Evolutionary conservation across 2,329 filamentous ascomycete genomes (phyloP).

Genomic region (Triangularia setosa): DNA sequence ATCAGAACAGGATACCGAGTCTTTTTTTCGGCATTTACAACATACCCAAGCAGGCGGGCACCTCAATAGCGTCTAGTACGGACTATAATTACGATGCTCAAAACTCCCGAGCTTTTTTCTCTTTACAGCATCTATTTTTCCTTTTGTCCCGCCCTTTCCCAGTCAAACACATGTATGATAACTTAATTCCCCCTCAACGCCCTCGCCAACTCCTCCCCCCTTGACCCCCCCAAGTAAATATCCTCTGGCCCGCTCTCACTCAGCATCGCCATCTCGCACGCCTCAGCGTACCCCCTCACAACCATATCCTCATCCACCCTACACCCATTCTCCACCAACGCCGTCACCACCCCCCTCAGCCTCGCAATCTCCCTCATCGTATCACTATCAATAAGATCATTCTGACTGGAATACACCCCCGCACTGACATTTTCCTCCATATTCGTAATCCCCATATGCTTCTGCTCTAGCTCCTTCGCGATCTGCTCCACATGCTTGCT

Average conservation of each 20-base stretch:
- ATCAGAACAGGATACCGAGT: not conserved
- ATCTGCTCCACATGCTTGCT: conserved; percentile 69
- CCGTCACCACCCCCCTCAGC: conserved; percentile 74
- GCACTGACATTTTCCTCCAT: conserved; percentile 83
- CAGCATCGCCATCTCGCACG: conserved; percentile 67
- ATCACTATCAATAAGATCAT: conserved; percentile 72
- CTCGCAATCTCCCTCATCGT: conserved; percentile 86
- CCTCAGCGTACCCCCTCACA: conserved; percentile 74
- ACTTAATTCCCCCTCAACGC: conserved; percentile 30
- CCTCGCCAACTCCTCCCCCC: conserved; percentile 49
- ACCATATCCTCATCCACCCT: conserved; percentile 90
- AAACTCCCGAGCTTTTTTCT: not conserved
- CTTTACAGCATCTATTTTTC: not conserved
- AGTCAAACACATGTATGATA: not conserved
- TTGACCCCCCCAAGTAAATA: conserved; percentile 57
- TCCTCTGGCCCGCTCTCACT: conserved; percentile 54
- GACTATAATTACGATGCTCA: not conserved
- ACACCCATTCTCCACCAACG: conserved; percentile 76
- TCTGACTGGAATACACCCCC: conserved; percentile 91
- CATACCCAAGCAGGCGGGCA: not conserved
- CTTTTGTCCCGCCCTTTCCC: not conserved
- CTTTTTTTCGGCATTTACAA: not conserved
- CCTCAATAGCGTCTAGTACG: not conserved
- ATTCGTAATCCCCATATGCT: conserved; percentile 63
- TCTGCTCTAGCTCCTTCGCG: conserved; percentile 35